phyloP scores from a whole-genome alignment of 2,329 filamentous ascomycete species.

The Plenodomus lindquistii region DNA sequence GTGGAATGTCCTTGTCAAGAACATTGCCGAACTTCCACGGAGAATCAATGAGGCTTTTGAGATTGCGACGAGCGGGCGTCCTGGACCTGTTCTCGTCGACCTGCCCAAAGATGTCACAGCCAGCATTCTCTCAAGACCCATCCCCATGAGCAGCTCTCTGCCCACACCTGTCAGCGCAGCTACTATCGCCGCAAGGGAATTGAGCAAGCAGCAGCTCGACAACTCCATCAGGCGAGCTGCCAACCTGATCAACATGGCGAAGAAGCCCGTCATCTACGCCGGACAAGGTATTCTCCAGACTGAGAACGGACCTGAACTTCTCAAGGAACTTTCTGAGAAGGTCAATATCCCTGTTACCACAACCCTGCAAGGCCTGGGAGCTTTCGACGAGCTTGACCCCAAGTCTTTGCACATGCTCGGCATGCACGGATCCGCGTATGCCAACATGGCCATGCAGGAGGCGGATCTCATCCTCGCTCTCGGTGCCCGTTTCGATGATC shows the following conservation, averaged over 20 bases:
- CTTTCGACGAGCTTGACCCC: conserved; percentile 87
- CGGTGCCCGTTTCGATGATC: conserved; percentile 93
- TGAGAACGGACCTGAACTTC: conserved; percentile 75
- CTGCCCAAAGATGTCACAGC: conserved; percentile 96
- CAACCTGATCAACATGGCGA: conserved; percentile 79
- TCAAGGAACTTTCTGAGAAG: conserved; percentile 89
- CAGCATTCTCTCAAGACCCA: conserved; percentile 77
- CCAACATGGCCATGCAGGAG: conserved; percentile 98
- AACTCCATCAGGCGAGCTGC: conserved; percentile 77
- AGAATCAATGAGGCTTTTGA: conserved; percentile 98
- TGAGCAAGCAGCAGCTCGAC: conserved; percentile 72
- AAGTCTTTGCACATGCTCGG: conserved; percentile 98
- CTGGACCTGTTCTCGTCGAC: conserved; percentile 93
- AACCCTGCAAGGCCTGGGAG: conserved; percentile 90
- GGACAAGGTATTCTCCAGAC: conserved; percentile 85
- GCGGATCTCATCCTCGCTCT: conserved; percentile 95
- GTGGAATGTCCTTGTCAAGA: conserved; percentile 99
- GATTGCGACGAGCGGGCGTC: conserved; percentile 91
- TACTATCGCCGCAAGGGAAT: conserved; percentile 75
- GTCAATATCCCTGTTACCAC: conserved; percentile 92
- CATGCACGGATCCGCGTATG: conserved; percentile 96
- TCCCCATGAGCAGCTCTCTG: conserved; percentile 74
- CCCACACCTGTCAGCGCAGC: conserved; percentile 85
- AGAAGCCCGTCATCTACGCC: conserved; percentile 95
- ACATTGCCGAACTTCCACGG: conserved; percentile 86